Conservation (phyloP, 768 basidiomycete species). For the Boletus huronensis region DNA sequence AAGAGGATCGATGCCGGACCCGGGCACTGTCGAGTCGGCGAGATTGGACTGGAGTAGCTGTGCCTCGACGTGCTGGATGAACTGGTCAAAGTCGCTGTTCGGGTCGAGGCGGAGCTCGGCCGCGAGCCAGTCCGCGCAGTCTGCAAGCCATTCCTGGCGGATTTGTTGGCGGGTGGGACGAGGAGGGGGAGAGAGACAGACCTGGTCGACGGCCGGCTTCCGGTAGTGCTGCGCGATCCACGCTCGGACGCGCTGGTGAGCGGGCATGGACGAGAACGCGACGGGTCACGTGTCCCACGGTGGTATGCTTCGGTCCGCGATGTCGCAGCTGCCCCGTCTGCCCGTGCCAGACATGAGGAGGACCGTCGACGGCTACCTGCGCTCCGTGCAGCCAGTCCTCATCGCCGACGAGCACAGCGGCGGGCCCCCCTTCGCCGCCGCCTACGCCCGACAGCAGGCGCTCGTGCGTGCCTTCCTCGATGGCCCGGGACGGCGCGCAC, state of each 20-base stretch:
- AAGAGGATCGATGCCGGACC: constrained; percentile 54
- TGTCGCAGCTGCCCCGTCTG: constrained; percentile 55
- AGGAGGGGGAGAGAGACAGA: neutral
- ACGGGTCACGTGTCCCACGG: constrained; percentile 7
- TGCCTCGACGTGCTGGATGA: constrained; percentile 52
- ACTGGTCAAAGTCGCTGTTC: constrained; percentile 43
- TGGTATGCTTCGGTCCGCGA: constrained; percentile 18
- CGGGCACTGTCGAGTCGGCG: constrained; percentile 62
- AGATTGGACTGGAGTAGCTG: constrained; percentile 76
- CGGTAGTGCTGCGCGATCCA: constrained; percentile 58
- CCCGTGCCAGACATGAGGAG: constrained; percentile 78
- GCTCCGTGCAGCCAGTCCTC: constrained; percentile 74
- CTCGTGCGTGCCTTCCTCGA: constrained; percentile 19
- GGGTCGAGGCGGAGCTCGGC: constrained; percentile 47
- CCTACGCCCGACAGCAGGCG: constrained; percentile 18
- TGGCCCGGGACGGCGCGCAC: constrained; percentile 15
- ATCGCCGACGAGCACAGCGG: constrained; percentile 67
- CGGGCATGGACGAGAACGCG: constrained; percentile 16
- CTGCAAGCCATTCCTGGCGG: constrained; percentile 69
- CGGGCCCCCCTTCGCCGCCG: constrained; percentile 41
- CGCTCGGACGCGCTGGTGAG: constrained; percentile 35
- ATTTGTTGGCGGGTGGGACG: neutral
- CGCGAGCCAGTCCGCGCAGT: constrained; percentile 64
- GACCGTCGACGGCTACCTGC: constrained; percentile 75
- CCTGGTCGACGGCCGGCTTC: constrained; percentile 61